phyloP scores from a whole-genome alignment of 345 rosid genomes.

The Citrus medica region DNA sequence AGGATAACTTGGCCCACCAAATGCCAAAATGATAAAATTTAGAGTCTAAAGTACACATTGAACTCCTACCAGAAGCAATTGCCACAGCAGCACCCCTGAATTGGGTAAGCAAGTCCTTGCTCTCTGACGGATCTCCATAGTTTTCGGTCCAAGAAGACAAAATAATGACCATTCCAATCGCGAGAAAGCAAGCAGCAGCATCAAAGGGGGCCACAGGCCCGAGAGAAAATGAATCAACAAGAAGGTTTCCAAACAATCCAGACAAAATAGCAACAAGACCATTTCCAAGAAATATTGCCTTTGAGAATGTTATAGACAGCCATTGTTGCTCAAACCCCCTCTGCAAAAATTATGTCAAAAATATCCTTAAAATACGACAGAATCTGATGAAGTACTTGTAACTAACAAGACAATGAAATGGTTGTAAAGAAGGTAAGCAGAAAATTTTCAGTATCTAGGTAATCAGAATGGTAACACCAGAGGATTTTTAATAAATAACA shows the following conservation, averaged over 20 bases:
- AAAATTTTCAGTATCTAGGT: not conserved
- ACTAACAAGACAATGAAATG: not conserved
- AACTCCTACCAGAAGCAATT: conserved; percentile 82
- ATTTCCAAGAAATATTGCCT: conserved; percentile 90
- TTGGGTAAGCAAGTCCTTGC: conserved; percentile 81
- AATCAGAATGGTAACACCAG: not conserved
- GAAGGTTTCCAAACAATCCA: conserved; percentile 81
- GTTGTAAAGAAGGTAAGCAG: not conserved
- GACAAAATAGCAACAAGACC: conserved; percentile 88
- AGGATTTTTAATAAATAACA: not conserved
- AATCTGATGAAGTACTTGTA: not conserved
- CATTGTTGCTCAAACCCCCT: conserved; percentile 92
- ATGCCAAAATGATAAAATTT: not conserved
- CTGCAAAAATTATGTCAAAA: conserved; percentile 32
- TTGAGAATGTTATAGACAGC: conserved; percentile 87
- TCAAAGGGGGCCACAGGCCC: conserved; percentile 99
- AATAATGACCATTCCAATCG: conserved; percentile 86
- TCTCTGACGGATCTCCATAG: conserved; percentile 90
- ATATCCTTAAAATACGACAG: not conserved
- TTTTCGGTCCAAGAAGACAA: conserved; percentile 84
- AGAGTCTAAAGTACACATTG: conserved; percentile 1
- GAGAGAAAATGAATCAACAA: conserved; percentile 71
- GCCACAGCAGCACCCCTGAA: conserved; percentile 91
- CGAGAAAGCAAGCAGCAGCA: conserved; percentile 91
- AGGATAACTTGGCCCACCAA: not conserved